Base-by-base conservation (phyloP, 306 rosid species). In the Casuarina glauca region DNA sequence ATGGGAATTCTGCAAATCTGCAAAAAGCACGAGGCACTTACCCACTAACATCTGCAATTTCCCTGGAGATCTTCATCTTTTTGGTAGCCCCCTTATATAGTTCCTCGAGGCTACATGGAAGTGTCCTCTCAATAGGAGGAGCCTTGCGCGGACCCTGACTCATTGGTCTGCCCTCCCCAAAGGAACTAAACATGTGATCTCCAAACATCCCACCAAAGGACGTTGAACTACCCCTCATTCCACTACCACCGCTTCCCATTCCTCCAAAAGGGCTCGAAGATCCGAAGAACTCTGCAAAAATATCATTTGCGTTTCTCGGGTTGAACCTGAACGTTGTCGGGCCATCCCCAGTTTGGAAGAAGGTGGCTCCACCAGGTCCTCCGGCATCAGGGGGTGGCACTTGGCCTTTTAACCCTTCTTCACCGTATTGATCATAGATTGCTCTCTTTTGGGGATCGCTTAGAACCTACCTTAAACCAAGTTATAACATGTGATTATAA, bases 401-500 rank as follows among this genome's bases (percentile, higher is more conserved):
- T 64, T 82, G 89, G 16, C 98, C 98, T 80, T 93, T 91, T 2
- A 93, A 91, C 4, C 97, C 97, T 75, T 93, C 95, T 81, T 93
- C 98, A 17, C 98, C 98, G 16, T 91, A 93, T 54, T 86, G 96
- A 85, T 91, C 98, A 82, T 93, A 93, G 66, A 93, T 78, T 75
- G 91, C 91, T 82, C 89, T 87, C 81, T 93, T 93, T 78, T 91
- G 97, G 13, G 97, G 87, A 87, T 91, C 98, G 79, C 96, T 93
- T 69, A 91, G 81, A 83, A 93, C 98, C 98, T 93, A 57, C 78
- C 73, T 9, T 3, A 69, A 64, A 70, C 62, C 74, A 72, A 77
- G 19, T 49, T 45, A 70, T 49, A 55, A 51, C 39, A 11, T 5
- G 60, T 12, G 42, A 17, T 9, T 53, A 42, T 53, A 42, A 1